These are phyloP conservation scores for Mycena floridula DNA, from an alignment of 768 basidiomycete genomes.

Conservation along the genomic window DNA sequence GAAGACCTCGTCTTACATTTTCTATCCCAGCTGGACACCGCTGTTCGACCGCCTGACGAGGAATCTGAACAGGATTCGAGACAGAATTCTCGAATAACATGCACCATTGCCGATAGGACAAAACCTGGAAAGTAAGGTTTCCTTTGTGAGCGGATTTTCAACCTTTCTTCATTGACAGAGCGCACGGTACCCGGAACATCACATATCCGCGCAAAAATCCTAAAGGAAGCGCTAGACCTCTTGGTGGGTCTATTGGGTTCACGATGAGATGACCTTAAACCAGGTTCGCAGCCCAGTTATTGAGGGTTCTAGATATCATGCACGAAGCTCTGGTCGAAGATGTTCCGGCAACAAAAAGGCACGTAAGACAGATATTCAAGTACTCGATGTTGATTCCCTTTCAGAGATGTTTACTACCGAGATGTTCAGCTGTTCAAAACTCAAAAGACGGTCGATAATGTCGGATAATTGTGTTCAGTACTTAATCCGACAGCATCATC, in stretches of 20 bases:
- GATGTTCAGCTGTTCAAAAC: constrained; percentile 73
- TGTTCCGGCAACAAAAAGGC: constrained; percentile 64
- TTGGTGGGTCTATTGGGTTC: constrained; percentile 26
- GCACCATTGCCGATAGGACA: too few species aligned
- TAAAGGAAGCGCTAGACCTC: constrained; percentile 29
- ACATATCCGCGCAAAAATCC: constrained; percentile 29
- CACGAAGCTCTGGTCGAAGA: constrained; percentile 57
- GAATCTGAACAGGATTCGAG: too few species aligned
- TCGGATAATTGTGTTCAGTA: constrained; percentile 21
- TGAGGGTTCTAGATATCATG: constrained; percentile 59
- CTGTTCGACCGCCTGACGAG: too few species aligned
- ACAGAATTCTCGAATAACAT: too few species aligned
- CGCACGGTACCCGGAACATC: constrained; percentile 14
- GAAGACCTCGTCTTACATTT: neutral
- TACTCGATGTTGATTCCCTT: constrained; percentile 1
- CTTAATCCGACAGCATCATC: neutral
- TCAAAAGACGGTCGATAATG: constrained; percentile 77
- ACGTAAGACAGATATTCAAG: neutral
- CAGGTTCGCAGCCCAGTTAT: constrained; percentile 59
- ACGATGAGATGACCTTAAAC: constrained; percentile 1
- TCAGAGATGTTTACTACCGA: constrained; percentile 84
- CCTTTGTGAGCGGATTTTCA: too few species aligned
- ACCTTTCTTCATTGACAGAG: constrained; percentile 8
- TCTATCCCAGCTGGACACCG: neutral
- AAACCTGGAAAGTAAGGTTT: too few species aligned